A percentile compares a stretch with the other conserved stretches of the same genome.
Conservation (phyloP, 2,329 filamentous ascomycete species). For the Fusarium goolgardi region DNA sequence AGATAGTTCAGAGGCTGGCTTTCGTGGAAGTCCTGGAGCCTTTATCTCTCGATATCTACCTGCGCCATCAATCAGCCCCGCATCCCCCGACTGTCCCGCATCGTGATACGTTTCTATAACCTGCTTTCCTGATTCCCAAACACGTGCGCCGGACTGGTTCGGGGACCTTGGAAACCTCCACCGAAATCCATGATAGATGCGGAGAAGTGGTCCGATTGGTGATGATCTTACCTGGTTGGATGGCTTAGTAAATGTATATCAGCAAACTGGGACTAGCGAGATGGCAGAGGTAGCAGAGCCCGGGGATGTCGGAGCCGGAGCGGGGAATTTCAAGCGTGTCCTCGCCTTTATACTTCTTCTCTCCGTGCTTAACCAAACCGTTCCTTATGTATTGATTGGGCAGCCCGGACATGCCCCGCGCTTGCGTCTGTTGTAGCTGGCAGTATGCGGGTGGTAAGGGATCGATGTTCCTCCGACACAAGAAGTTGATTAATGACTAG, state of each 20-base stretch:
- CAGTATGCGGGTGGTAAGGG: no score
- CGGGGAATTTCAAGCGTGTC: neutral
- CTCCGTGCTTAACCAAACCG: no score
- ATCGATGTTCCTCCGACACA: no score
- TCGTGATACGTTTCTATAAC: slow-evolving; percentile 28
- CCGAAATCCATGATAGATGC: slow-evolving; percentile 33
- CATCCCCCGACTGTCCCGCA: slow-evolving; percentile 15
- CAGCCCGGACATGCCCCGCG: no score
- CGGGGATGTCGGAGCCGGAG: slow-evolving; percentile 36
- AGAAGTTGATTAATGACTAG: no score
- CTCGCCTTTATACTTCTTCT: no score
- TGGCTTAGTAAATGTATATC: neutral
- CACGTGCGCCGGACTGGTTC: slow-evolving; percentile 28
- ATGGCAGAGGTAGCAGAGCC: neutral
- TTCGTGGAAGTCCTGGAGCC: slow-evolving; percentile 1
- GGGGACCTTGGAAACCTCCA: slow-evolving; percentile 17
- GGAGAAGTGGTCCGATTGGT: slow-evolving; percentile 27
- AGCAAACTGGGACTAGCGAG: slow-evolving; percentile 1
- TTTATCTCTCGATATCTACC: slow-evolving; percentile 29
- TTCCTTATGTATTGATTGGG: no score
- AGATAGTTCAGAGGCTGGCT: neutral
- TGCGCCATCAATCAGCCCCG: slow-evolving; percentile 18
- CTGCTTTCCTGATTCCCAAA: neutral
- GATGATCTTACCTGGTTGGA: slow-evolving; percentile 28
- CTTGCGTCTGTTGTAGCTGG: no score